Evolutionary conservation across 371 early-diverging fungal species (phyloP).

Genomic region (Haplosporangium sp.): DNA sequence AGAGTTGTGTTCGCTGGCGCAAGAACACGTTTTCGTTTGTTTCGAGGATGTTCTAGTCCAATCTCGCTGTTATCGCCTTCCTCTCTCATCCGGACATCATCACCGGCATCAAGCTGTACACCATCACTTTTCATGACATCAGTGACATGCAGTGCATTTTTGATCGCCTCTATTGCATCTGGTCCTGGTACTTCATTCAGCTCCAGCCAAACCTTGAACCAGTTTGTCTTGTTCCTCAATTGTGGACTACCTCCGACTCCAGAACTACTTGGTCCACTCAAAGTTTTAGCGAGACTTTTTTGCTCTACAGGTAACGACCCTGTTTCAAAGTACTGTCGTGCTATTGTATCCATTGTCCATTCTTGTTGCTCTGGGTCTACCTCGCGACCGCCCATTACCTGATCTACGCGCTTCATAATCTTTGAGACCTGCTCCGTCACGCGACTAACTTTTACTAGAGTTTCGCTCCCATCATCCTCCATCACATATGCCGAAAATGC

Average conservation of each 20-base stretch:
- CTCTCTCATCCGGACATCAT: neutral
- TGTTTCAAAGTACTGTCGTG: constrained; percentile 21
- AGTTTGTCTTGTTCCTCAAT: constrained; percentile 14
- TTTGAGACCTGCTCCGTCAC: constrained; percentile 36
- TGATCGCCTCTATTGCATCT: constrained; percentile 20
- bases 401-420: constrained; percentile 41
- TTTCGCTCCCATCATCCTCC: constrained; percentile 51
- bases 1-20: too few species aligned
- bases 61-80: neutral
- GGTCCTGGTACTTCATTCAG: constrained; percentile 39
- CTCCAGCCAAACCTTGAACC: constrained; percentile 52
- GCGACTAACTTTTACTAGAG: constrained; percentile 34
- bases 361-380: neutral
- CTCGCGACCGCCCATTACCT: constrained; percentile 10
- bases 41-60: neutral
- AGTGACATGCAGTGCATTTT: constrained; percentile 6
- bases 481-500: constrained; percentile 12
- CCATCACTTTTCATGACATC: neutral
- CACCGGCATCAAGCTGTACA: neutral
- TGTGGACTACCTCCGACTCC: neutral
- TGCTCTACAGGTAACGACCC: constrained; percentile 14
- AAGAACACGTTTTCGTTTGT: neutral
- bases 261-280: neutral
- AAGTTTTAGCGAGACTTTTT: neutral
- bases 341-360: neutral